Conservation (phyloP, 768 basidiomycete species). For the Podaxis sp. region DNA sequence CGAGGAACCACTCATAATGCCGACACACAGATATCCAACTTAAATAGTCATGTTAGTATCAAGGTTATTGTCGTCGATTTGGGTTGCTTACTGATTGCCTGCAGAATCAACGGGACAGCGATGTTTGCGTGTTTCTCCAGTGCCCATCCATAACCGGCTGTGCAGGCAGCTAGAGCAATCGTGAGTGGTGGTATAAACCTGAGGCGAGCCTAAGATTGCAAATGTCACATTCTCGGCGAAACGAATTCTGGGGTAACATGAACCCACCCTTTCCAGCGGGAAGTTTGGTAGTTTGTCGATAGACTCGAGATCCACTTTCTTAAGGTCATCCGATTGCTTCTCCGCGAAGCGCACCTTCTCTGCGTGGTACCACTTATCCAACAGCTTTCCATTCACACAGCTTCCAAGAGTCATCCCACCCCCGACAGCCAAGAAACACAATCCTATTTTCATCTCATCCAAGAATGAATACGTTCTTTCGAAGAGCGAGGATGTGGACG, state of each 20-base stretch:
- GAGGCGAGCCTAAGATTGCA: constrained; percentile 20
- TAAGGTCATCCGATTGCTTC: constrained; percentile 1
- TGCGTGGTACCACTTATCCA: constrained; percentile 62
- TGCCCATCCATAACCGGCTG: constrained; percentile 64
- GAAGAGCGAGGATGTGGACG: constrained; percentile 63
- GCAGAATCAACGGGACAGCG: constrained; percentile 53
- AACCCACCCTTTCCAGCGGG: constrained; percentile 51
- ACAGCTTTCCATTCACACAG: constrained; percentile 51
- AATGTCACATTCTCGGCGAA: background rate
- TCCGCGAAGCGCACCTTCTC: constrained; percentile 32
- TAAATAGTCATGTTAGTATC: background rate
- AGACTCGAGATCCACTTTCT: constrained; percentile 16
- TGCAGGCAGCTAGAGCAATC: constrained; percentile 34
- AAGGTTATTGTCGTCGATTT: background rate
- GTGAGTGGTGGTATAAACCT: constrained; percentile 20
- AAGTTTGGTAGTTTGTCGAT: constrained; percentile 33
- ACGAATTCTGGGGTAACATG: background rate
- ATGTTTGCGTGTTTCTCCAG: constrained; percentile 46
- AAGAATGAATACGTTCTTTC: constrained; percentile 55
- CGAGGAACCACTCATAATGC: constrained; percentile 54
- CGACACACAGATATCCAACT: constrained; percentile 51
- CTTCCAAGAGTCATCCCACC: constrained; percentile 67
- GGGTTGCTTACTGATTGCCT: constrained; percentile 29
- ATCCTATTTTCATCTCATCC: constrained; percentile 61
- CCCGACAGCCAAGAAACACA: constrained; percentile 78